phyloP scores from a whole-genome alignment of 257 asterid species.

The Henckelia pumila region DNA sequence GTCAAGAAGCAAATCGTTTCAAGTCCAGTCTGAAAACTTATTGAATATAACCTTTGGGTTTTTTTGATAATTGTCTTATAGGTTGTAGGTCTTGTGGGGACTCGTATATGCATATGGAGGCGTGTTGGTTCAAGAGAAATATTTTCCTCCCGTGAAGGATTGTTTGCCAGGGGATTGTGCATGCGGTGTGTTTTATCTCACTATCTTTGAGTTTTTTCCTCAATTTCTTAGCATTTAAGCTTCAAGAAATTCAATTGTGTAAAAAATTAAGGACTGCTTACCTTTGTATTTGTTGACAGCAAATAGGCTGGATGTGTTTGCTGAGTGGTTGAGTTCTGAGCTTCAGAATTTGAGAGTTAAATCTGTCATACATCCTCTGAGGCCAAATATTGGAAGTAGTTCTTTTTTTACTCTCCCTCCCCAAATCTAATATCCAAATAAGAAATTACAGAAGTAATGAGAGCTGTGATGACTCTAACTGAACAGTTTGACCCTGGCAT shows the following conservation, averaged over 20 bases:
- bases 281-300: constrained; percentile 3
- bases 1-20: not conserved
- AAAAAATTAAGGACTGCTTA: constrained; percentile 4
- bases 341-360: constrained; percentile 1
- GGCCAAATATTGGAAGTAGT: constrained; percentile 15
- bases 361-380: not conserved
- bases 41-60: constrained; percentile 23
- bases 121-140: constrained; percentile 69
- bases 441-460: constrained; percentile 10
- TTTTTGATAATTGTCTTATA: constrained; percentile 30
- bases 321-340: constrained; percentile 13
- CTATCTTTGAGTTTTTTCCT: constrained; percentile 16
- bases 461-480: constrained; percentile 7
- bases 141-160: constrained; percentile 80
- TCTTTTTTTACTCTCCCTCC: not conserved
- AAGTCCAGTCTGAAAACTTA: constrained; percentile 17
- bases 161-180: constrained; percentile 78
- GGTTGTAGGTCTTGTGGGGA: constrained; percentile 95
- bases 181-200: constrained; percentile 66
- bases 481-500: constrained; percentile 5
- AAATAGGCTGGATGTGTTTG: constrained; percentile 13
- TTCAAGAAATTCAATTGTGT: constrained; percentile 11
- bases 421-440: constrained; percentile 8
- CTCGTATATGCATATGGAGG: constrained; percentile 88
- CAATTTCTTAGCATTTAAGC: constrained; percentile 10